Conservation (phyloP, 306 rosid genomes). For the Sindora glabra region DNA sequence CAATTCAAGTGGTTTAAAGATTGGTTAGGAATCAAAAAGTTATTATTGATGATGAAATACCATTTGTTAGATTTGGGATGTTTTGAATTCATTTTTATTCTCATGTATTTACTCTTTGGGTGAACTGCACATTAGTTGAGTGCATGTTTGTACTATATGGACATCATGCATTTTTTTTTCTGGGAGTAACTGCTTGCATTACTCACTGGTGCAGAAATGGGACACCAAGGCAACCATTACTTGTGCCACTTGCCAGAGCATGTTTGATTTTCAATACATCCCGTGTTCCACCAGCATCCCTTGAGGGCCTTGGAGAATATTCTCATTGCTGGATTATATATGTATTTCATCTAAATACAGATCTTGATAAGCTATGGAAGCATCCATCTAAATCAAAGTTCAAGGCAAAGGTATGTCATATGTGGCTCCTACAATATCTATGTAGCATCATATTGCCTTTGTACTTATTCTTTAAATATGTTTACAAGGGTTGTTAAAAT, state of each 20-base stretch:
- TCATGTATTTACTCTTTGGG: background rate
- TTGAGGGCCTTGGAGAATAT: conserved; percentile 80
- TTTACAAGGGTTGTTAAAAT: conserved; percentile 33
- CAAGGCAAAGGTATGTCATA: conserved; percentile 97
- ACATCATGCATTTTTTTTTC: background rate
- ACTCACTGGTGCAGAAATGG: conserved; percentile 58
- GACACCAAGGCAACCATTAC: conserved; percentile 89
- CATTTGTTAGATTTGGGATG: too few species aligned
- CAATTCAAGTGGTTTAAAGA: background rate
- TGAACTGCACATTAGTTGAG: background rate
- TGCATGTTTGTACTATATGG: background rate
- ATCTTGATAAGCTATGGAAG: conserved; percentile 87
- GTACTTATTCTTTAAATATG: conserved; percentile 14
- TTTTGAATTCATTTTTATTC: too few species aligned
- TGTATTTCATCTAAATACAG: conserved; percentile 84
- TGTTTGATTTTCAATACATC: conserved; percentile 58
- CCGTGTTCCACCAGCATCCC: conserved; percentile 82
- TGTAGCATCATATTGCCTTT: conserved; percentile 2
- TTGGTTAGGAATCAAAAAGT: too few species aligned
- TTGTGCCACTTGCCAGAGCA: conserved; percentile 94
- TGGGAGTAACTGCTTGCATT: background rate
- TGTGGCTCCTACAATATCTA: conserved; percentile 13
- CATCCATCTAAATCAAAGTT: conserved; percentile 68
- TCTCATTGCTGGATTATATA: conserved; percentile 91
- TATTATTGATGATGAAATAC: too few species aligned